phyloP scores from a whole-genome alignment of 2,329 filamentous ascomycete species.

The Scytalidium sp. region DNA sequence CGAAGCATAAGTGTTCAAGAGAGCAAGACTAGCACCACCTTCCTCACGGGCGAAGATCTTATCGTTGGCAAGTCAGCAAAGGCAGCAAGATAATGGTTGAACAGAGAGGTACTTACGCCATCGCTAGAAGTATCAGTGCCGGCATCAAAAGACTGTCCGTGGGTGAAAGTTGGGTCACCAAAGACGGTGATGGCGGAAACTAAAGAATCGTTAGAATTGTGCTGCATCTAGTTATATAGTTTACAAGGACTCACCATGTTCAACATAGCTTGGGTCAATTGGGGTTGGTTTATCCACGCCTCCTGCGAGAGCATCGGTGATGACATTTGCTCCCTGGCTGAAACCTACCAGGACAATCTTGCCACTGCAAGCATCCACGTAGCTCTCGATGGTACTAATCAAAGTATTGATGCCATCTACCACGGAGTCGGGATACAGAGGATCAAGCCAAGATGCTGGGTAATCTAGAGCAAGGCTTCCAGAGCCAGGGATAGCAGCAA shows the following conservation, averaged over 20 bases:
- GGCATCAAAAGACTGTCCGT: conserved; percentile 21
- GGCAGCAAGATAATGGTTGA: not conserved
- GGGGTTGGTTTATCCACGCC: conserved; percentile 17
- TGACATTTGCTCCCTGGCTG: conserved; percentile 24
- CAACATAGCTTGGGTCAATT: conserved; percentile 19
- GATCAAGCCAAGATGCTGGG: conserved; percentile 17
- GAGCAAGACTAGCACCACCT: not conserved
- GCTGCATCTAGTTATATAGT: conserved; percentile 7
- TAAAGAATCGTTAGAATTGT: conserved; percentile 3
- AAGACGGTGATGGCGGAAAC: conserved; percentile 25
- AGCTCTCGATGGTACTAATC: conserved; percentile 21
- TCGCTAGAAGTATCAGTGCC: conserved; percentile 16
- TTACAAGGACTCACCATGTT: conserved; percentile 19
- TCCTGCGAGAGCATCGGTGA: conserved; percentile 12
- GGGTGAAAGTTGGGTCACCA: conserved; percentile 28
- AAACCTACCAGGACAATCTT: conserved; percentile 31
- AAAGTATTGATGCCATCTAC: conserved; percentile 26
- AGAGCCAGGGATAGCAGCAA: conserved; percentile 26
- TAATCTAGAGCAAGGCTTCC: conserved; percentile 26
- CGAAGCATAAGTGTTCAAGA: not conserved
- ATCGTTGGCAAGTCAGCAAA: not conserved
- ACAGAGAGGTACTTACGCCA: conserved; percentile 14
- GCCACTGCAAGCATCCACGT: conserved; percentile 21
- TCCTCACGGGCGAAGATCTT: not conserved
- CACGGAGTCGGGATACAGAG: conserved; percentile 21